These are phyloP conservation scores for Fusarium nygamai DNA, from an alignment of 2,329 filamentous ascomycete genomes.

Conservation along the genomic window DNA sequence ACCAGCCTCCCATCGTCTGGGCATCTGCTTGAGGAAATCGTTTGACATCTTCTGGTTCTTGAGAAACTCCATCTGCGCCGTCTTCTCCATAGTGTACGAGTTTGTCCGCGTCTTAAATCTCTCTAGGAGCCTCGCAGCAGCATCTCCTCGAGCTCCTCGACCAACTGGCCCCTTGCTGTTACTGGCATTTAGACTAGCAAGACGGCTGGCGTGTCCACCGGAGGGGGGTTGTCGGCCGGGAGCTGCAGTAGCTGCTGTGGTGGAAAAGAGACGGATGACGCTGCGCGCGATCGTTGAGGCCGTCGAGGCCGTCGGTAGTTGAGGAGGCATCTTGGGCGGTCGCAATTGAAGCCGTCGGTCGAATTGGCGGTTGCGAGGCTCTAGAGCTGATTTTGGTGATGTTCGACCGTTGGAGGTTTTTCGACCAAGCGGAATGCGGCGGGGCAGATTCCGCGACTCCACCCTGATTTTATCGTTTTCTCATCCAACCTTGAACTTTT, in stretches of 20 bases:
- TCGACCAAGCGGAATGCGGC: slow-evolving; percentile 37
- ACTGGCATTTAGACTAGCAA: slow-evolving; percentile 39
- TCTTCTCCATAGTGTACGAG: slow-evolving; percentile 41
- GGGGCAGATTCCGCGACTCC: slow-evolving; percentile 43
- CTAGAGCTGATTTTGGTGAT: slow-evolving; percentile 29
- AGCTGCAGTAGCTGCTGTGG: slow-evolving; percentile 41
- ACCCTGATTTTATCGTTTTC: slow-evolving; percentile 41
- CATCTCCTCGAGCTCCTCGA: slow-evolving; percentile 37
- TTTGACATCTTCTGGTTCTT: slow-evolving; percentile 53
- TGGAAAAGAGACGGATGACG: slow-evolving; percentile 45
- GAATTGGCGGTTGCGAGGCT: slow-evolving; percentile 6
- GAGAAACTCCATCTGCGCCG: slow-evolving; percentile 51
- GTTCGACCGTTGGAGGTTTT: slow-evolving; percentile 39
- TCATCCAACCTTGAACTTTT: slow-evolving; percentile 24
- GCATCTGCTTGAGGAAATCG: slow-evolving; percentile 71
- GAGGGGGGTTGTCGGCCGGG: slow-evolving; percentile 24
- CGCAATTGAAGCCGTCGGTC: slow-evolving; percentile 16
- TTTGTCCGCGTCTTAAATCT: slow-evolving; percentile 39
- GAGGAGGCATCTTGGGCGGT: slow-evolving; percentile 52
- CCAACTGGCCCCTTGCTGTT: neutral
- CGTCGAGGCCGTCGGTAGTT: slow-evolving; percentile 46
- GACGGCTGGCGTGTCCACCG: slow-evolving; percentile 26
- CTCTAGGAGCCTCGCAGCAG: slow-evolving; percentile 44
- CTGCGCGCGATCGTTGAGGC: slow-evolving; percentile 30
- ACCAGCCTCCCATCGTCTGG: slow-evolving; percentile 77